Base-by-base conservation (phyloP, 1,284 basidiomycete species). In the Apiotrichum sp. region DNA sequence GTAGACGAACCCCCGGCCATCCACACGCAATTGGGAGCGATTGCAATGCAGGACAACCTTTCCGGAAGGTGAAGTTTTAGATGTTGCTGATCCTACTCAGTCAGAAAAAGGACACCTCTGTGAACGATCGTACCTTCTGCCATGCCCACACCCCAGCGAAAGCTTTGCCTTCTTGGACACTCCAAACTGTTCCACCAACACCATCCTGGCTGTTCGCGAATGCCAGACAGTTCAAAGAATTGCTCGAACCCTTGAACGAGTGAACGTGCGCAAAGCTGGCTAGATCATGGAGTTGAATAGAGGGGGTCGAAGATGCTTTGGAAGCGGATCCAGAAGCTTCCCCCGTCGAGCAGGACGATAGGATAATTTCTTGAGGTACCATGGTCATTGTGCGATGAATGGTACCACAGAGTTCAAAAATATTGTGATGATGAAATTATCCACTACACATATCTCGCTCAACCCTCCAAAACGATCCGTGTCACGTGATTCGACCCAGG, bases 21-120 rank as follows among this genome's bases (percentile, higher is more conserved):
- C 65, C 86, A 89, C 22, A 80, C 77, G 2, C 90, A 91, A 49
- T 78, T 79, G 3, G 80, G 80, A 69, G 93, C 89, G 5, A 89
- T 72, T 2, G 87, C 80, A 42, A 97, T 81, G 65, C 88, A 90
- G 9, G 84, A 81, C 49, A 97, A 78, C 68, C 88, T 89, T 72
- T 97, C 92, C 0, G 95, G 91, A 0, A 97, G 79, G 14, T 97
- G 86, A 45, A 95, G 83, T 72, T 93, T 92, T 50, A 88, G 75
- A 48, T 85, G 82, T 47, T 92, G 80, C 81, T 93, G 91, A 71
- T 95, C 91, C 91, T 93, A 53, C 11, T 16, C 11, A 41, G 40
- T n/a, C 6, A 41, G 36, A 8, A 4, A 41, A 41, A n/a, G 14
- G 40, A 11, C n/a, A 7, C 13, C 22, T 22, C 22, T 22, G 22